Percentiles rank a stretch among this genome's conserved stretches.
Conservation (phyloP, 345 rosid species). For the Lumnitzera racemosa region DNA sequence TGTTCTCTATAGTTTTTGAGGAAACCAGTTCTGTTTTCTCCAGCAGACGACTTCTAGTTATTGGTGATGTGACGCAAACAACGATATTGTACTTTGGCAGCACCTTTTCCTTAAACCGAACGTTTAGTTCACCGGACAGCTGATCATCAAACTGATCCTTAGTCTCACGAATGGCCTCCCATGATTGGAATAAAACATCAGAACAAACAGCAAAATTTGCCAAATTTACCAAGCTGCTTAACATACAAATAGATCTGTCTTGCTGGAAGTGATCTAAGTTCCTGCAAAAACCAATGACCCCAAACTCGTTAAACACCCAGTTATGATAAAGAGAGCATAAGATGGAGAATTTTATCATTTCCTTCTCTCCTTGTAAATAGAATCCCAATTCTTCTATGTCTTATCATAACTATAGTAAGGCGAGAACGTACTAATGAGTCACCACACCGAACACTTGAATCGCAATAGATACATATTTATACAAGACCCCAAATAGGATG, state of each 20-base stretch:
- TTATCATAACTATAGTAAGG: too few species aligned
- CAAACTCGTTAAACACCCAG: too few species aligned
- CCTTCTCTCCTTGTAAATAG: too few species aligned
- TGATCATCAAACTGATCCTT: conserved; percentile 9
- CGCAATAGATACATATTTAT: too few species aligned
- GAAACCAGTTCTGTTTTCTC: conserved; percentile 17
- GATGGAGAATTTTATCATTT: too few species aligned
- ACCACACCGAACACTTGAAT: too few species aligned
- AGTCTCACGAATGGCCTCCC: conserved; percentile 24
- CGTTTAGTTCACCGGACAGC: neutral
- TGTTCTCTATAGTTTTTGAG: conserved; percentile 12
- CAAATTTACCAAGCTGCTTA: conserved; percentile 25
- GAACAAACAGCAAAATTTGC: conserved; percentile 45
- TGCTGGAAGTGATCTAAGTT: too few species aligned
- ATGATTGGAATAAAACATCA: conserved; percentile 30
- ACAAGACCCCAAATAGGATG: too few species aligned
- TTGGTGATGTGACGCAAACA: conserved; percentile 33
- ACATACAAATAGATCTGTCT: conserved; percentile 18
- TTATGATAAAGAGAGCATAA: too few species aligned
- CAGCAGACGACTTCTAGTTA: conserved; percentile 5
- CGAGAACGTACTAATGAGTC: too few species aligned
- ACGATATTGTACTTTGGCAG: conserved; percentile 13
- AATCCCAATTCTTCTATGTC: too few species aligned
- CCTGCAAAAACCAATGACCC: too few species aligned
- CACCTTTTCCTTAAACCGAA: conserved; percentile 10